Conservation (phyloP, 805 yeast genomes). For the Zygotorulaspora florentina region DNA sequence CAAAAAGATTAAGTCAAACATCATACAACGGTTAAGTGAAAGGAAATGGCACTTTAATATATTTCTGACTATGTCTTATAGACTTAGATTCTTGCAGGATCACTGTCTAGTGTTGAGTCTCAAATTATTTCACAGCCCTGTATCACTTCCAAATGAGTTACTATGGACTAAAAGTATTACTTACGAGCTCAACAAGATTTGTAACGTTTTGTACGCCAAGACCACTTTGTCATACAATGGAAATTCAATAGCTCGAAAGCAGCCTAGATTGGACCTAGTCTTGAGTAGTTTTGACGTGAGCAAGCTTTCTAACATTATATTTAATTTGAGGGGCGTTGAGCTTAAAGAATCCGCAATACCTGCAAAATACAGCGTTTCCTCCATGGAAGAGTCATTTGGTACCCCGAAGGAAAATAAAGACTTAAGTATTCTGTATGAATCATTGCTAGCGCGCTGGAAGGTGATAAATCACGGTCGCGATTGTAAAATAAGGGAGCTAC, state of each 20-base stretch:
- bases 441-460: conserved; percentile 9
- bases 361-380: not conserved
- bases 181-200: conserved; percentile 13
- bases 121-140: conserved; percentile 9
- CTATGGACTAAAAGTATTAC: conserved; percentile 8
- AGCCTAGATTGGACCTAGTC: conserved; percentile 17
- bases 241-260: conserved; percentile 9
- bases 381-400: conserved; percentile 4
- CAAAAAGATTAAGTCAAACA: not conserved
- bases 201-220: conserved; percentile 19
- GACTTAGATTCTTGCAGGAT: conserved; percentile 5
- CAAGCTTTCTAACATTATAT: conserved; percentile 12
- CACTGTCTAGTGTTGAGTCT: conserved; percentile 17
- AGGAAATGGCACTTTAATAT: not conserved
- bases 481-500: not conserved
- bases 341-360: not conserved
- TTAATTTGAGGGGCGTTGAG: conserved; percentile 17
- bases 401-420: conserved; percentile 2
- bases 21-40: not conserved
- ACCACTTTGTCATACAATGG: conserved; percentile 12
- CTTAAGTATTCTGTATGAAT: conserved; percentile 5
- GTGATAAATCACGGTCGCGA: conserved; percentile 3
- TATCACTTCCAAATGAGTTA: conserved; percentile 14
- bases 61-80: conserved; percentile 2
- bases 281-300: conserved; percentile 10